Evolutionary conservation across 495 filamentous ascomycete genomes (phyloP).

Genomic region (Neurospora hispaniola): DNA sequence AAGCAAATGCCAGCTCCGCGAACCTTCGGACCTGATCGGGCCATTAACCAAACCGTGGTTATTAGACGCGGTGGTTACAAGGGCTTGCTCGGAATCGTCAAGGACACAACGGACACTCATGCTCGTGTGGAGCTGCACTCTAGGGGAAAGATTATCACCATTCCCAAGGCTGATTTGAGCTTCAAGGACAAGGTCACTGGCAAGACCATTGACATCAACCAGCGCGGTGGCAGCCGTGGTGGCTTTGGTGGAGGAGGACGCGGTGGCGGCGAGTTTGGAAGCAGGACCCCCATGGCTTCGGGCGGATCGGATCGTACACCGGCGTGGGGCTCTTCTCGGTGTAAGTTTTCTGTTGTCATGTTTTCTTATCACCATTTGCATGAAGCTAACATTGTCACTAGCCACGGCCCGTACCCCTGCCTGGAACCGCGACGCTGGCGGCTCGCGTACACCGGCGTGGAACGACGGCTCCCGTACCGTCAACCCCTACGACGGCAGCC

Average conservation of each 20-base stretch:
- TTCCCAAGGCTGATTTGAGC: constrained; percentile 63
- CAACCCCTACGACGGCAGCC: constrained; percentile 70
- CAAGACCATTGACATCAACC: constrained; percentile 56
- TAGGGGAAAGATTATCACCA: constrained; percentile 74
- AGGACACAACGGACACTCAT: constrained; percentile 74
- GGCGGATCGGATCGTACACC: constrained; percentile 55
- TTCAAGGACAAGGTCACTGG: constrained; percentile 81
- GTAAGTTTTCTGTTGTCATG: constrained; percentile 36
- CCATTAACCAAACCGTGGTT: constrained; percentile 83
- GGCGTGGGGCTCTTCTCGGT: constrained; percentile 51
- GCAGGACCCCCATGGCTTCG: constrained; percentile 56
- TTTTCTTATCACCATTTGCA: neutral
- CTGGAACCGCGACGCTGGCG: constrained; percentile 46
- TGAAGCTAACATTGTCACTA: constrained; percentile 24
- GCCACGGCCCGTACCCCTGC: constrained; percentile 54
- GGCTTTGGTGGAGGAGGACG: constrained; percentile 39
- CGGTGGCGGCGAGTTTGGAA: constrained; percentile 35
- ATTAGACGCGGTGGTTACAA: constrained; percentile 80
- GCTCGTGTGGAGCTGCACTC: constrained; percentile 89
- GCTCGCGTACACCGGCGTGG: constrained; percentile 69
- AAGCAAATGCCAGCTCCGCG: constrained; percentile 67
- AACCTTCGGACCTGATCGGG: constrained; percentile 66
- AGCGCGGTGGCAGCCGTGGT: constrained; percentile 46
- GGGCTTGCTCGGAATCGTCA: constrained; percentile 87
- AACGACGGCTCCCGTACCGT: constrained; percentile 65